phyloP scores from a whole-genome alignment of 306 rosid genomes.

The Vicia sativa region DNA sequence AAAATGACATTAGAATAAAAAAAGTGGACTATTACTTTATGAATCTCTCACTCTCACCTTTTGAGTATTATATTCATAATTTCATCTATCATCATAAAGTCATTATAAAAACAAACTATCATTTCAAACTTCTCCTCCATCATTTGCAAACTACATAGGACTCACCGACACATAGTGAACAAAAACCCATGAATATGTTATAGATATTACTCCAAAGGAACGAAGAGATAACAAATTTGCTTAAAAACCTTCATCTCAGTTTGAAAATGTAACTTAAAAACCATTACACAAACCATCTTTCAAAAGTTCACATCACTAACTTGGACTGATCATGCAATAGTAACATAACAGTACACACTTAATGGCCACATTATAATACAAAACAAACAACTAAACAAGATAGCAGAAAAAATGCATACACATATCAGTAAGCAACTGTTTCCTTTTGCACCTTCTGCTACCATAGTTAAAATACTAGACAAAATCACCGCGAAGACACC shows the following conservation, averaged over 20 bases:
- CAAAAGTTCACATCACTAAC: slow-evolving; percentile 34
- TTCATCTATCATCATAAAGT: not conserved
- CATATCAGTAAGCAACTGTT: slow-evolving; percentile 62
- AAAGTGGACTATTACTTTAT: not conserved
- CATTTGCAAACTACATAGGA: not conserved
- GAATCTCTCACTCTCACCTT: not conserved
- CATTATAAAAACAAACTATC: not conserved
- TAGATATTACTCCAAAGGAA: not conserved
- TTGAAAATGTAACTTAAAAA: not conserved
- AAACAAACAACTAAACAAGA: slow-evolving; percentile 34
- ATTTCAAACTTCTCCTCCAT: not conserved
- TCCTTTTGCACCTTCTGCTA: slow-evolving; percentile 32
- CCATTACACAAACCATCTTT: slow-evolving; percentile 21
- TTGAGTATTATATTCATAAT: not conserved
- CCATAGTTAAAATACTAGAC: slow-evolving; percentile 27
- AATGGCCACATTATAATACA: slow-evolving; percentile 41
- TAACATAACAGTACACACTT: not conserved
- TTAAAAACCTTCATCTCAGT: slow-evolving; percentile 16
- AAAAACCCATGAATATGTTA: not conserved
- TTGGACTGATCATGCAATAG: slow-evolving; percentile 39
- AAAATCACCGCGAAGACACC: not conserved
- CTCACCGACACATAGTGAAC: not conserved
- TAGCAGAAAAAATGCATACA: slow-evolving; percentile 31
- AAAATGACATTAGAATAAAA: too few relatives aligned
- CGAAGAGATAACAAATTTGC: slow-evolving; percentile 17